phyloP scores from a whole-genome alignment of 78 protist genomes.

The Chrysochromulina parva region DNA sequence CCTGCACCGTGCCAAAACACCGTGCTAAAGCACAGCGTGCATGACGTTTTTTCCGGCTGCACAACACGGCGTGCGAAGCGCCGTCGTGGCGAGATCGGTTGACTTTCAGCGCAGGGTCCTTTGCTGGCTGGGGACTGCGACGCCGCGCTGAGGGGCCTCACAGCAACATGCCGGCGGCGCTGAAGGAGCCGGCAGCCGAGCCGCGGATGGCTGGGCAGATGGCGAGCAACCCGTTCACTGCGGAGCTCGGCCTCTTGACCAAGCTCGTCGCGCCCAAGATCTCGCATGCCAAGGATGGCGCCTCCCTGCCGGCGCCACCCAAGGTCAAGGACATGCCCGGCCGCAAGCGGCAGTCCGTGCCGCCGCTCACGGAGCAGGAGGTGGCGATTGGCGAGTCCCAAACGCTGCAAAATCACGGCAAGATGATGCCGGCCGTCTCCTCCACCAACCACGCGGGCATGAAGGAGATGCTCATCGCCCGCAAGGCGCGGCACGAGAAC shows the following conservation, averaged over 20 bases:
- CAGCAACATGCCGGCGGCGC: no score
- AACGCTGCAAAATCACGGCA: background rate
- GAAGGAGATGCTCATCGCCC: background rate
- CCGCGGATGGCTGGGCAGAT: no score
- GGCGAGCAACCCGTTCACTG: slow-evolving; percentile 5
- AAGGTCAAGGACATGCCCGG: background rate
- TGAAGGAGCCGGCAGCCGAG: no score
- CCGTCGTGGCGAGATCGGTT: no score
- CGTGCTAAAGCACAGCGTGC: no score
- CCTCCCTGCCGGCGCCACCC: background rate
- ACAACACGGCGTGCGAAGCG: no score
- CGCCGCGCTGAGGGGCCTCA: no score
- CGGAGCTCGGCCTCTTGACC: background rate
- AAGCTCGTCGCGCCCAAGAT: background rate
- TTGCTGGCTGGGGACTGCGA: no score
- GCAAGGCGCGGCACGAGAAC: slow-evolving; percentile 1
- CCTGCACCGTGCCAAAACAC: no score
- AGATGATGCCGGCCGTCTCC: no score
- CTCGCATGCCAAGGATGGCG: background rate
- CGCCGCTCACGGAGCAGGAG: background rate
- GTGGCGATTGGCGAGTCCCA: background rate
- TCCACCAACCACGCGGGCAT: background rate
- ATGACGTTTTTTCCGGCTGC: no score
- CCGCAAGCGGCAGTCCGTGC: background rate
- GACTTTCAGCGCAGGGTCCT: no score